phyloP scores from a whole-genome alignment of 2,329 filamentous ascomycete genomes.

The Fusarium sp. region DNA sequence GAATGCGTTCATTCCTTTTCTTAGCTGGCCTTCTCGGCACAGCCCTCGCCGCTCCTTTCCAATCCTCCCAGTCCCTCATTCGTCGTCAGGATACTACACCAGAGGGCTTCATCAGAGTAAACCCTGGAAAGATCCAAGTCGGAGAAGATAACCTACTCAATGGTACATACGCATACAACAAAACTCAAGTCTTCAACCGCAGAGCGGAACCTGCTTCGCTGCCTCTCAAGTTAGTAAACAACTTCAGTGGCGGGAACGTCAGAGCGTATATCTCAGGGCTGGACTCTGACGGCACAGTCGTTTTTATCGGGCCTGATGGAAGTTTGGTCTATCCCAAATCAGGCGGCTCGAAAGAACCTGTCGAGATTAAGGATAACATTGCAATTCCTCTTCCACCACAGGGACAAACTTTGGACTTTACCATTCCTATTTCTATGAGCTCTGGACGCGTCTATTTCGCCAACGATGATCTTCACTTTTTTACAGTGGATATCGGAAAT shows the following conservation, averaged over 20 bases:
- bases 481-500: slow-evolving; percentile 50
- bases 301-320: slow-evolving; percentile 58
- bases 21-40: slow-evolving; percentile 37
- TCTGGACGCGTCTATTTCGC: slow-evolving; percentile 61
- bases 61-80: slow-evolving; percentile 4
- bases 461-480: slow-evolving; percentile 57
- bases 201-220: slow-evolving; percentile 33
- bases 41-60: slow-evolving; percentile 33
- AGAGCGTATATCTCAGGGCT: slow-evolving; percentile 61
- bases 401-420: slow-evolving; percentile 55
- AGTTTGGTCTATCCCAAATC: slow-evolving; percentile 57
- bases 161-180: slow-evolving; percentile 47
- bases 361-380: slow-evolving; percentile 54
- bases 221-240: slow-evolving; percentile 57
- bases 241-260: slow-evolving; percentile 53
- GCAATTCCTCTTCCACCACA: slow-evolving; percentile 57
- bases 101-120: slow-evolving; percentile 49
- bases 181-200: slow-evolving; percentile 6
- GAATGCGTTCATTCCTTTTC: slow-evolving; percentile 44
- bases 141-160: slow-evolving; percentile 56
- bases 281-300: slow-evolving; percentile 54
- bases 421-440: slow-evolving; percentile 54
- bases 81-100: slow-evolving; percentile 24
- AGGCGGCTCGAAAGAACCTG: slow-evolving; percentile 51
- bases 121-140: slow-evolving; percentile 53